phyloP scores from a whole-genome alignment of 2,329 filamentous ascomycete species.

The Claviceps cyperi region DNA sequence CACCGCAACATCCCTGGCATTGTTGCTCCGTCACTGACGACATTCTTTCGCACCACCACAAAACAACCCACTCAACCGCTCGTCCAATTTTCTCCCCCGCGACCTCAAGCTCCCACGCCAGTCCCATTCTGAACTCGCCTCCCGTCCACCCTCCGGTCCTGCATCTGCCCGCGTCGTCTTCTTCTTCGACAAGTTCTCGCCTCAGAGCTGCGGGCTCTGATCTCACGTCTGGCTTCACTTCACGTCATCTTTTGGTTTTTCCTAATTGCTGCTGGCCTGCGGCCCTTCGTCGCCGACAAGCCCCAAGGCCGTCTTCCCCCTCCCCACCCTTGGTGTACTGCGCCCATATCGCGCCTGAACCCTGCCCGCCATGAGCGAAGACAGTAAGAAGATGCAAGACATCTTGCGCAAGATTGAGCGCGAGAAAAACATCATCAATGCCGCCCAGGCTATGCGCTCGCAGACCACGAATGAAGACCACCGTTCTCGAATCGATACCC shows the following conservation, averaged over 20 bases:
- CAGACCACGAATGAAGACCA: slow-evolving; percentile 90
- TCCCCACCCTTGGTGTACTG: slow-evolving; percentile 16
- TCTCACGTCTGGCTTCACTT: neutral
- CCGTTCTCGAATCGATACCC: slow-evolving; percentile 76
- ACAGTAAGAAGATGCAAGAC: slow-evolving; percentile 53
- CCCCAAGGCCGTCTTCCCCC: slow-evolving; percentile 1
- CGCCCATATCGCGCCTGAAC: slow-evolving; percentile 23
- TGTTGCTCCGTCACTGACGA: slow-evolving; percentile 20
- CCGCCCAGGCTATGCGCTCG: slow-evolving; percentile 86
- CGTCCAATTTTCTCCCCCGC: slow-evolving; percentile 8
- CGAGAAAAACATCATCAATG: slow-evolving; percentile 88
- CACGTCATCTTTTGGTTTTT: neutral
- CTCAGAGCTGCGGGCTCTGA: neutral
- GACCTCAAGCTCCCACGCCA: slow-evolving; percentile 1
- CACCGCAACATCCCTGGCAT: slow-evolving; percentile 7
- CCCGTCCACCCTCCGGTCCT: neutral
- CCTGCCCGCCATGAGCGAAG: slow-evolving; percentile 44
- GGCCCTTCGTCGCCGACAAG: neutral
- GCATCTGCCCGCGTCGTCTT: neutral
- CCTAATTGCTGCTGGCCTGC: neutral
- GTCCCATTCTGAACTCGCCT: neutral
- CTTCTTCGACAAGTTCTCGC: neutral
- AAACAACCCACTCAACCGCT: slow-evolving; percentile 8
- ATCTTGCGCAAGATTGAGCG: slow-evolving; percentile 96
- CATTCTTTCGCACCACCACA: slow-evolving; percentile 18